Evolutionary conservation across 208 protist genomes (phyloP).

Genomic region (Porcisia deanei): DNA sequence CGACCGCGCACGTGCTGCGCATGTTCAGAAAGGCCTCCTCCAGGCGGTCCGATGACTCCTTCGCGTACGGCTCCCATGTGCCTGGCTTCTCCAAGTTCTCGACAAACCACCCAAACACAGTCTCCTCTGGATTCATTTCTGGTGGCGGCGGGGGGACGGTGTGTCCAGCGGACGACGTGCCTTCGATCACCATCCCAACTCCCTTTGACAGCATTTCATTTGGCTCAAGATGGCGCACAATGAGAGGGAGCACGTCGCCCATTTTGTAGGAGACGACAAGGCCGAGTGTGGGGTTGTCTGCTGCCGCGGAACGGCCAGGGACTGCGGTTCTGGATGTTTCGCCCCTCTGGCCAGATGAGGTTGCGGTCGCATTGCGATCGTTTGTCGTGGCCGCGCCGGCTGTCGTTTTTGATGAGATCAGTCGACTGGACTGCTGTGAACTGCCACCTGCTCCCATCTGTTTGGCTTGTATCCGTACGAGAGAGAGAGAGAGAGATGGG

Average conservation of each 20-base stretch:
- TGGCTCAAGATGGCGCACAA: constrained; percentile 21
- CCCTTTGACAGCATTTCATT: constrained; percentile 30
- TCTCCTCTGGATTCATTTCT: constrained; percentile 8
- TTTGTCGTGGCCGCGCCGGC: neutral
- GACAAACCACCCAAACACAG: constrained; percentile 66
- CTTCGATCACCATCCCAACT: constrained; percentile 30
- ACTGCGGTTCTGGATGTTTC: neutral
- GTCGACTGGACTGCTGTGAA: constrained; percentile 7
- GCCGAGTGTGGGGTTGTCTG: neutral
- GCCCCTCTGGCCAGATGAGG: neutral
- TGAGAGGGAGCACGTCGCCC: constrained; percentile 22
- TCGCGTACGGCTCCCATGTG: constrained; percentile 62
- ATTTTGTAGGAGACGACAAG: neutral
- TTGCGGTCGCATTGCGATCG: neutral
- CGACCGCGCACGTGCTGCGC: constrained; percentile 42
- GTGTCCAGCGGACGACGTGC: neutral
- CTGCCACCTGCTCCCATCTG: constrained; percentile 52
- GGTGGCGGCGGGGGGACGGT: constrained; percentile 18
- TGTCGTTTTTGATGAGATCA: neutral
- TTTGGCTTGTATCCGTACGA: neutral
- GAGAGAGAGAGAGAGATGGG: neutral
- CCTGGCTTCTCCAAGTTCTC: constrained; percentile 56
- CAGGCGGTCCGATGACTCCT: constrained; percentile 50
- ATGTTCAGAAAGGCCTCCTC: constrained; percentile 54
- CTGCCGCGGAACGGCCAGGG: neutral